These are phyloP conservation scores for Cutaneotrichosporon curvatum DNA, from an alignment of 1,284 basidiomycete genomes.

Conservation along the genomic window DNA sequence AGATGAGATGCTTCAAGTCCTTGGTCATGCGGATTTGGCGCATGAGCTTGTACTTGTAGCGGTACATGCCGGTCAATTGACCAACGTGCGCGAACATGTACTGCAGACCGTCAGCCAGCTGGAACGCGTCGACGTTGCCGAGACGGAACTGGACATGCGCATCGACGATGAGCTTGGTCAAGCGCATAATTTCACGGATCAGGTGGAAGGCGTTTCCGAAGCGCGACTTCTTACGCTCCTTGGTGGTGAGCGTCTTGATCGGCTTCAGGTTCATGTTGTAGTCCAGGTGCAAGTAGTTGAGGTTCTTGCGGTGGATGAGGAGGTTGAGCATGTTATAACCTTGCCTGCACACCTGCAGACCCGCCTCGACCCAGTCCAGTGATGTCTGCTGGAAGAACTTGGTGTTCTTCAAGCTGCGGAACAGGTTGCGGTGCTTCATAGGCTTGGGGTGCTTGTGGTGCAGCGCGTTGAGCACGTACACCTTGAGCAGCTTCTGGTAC, in stretches of 20 bases:
- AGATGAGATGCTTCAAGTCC: slow-evolving; percentile 92
- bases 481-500: slow-evolving; percentile 97
- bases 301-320: slow-evolving; percentile 97
- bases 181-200: slow-evolving; percentile 92
- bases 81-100: slow-evolving; percentile 98
- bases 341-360: slow-evolving; percentile 94
- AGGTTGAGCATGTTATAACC: slow-evolving; percentile 99
- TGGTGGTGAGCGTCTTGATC: slow-evolving; percentile 97
- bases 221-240: slow-evolving; percentile 98
- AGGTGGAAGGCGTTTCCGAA: slow-evolving; percentile 98
- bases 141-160: slow-evolving; percentile 98
- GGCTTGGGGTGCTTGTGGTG: slow-evolving; percentile 85
- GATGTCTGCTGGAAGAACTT: slow-evolving; percentile 99
- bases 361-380: slow-evolving; percentile 98
- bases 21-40: slow-evolving; percentile 99
- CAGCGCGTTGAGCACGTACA: slow-evolving; percentile 90
- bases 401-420: slow-evolving; percentile 91
- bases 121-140: slow-evolving; percentile 98
- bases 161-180: slow-evolving; percentile 98
- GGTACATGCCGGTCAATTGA: slow-evolving; percentile 97
- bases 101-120: slow-evolving; percentile 95
- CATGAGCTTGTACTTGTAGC: slow-evolving; percentile 96
- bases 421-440: slow-evolving; percentile 95
- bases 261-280: slow-evolving; percentile 63
- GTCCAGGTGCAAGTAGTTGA: slow-evolving; percentile 68